Evolutionary conservation across 2,329 filamentous ascomycete species (phyloP).

Genomic region (Alternaria longipes): DNA sequence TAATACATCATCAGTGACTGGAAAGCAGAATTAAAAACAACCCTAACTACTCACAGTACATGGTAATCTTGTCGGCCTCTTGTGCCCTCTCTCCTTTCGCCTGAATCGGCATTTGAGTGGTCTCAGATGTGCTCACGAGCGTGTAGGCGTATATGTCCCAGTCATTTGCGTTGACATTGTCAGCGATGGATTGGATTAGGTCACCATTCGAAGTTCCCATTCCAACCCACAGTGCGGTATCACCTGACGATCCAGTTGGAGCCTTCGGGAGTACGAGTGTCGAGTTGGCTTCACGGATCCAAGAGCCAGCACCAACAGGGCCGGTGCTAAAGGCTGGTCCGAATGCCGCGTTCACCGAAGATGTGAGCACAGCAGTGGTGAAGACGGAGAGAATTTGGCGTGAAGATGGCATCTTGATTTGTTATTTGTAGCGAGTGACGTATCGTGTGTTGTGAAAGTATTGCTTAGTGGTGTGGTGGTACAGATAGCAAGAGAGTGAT

Average conservation of each 20-base stretch:
- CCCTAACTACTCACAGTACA: conserved; percentile 45
- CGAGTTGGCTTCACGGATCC: conserved; percentile 57
- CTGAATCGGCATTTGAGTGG: conserved; percentile 49
- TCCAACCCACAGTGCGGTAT: conserved; percentile 58
- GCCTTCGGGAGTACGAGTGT: conserved; percentile 56
- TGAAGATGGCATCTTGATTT: conserved; percentile 25
- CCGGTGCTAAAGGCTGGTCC: conserved; percentile 51
- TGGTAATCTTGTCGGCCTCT: conserved; percentile 50
- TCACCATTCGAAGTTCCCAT: conserved; percentile 62
- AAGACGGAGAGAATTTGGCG: conserved; percentile 19
- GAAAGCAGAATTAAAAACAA: background rate
- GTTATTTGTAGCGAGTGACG: background rate
- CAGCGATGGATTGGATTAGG: conserved; percentile 58
- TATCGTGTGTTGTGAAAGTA: background rate
- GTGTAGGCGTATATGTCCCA: conserved; percentile 56
- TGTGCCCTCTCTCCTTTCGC: conserved; percentile 36
- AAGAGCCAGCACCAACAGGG: conserved; percentile 53
- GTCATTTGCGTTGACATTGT: conserved; percentile 30
- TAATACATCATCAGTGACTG: background rate
- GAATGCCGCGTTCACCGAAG: conserved; percentile 30
- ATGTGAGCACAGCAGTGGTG: conserved; percentile 17
- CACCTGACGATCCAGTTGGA: conserved; percentile 36
- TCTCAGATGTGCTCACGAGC: conserved; percentile 44
- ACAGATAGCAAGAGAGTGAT: background rate
- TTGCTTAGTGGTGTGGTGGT: background rate